Conservation (phyloP, 2,329 filamentous ascomycete genomes). For the Plenodomus lindquistii region DNA sequence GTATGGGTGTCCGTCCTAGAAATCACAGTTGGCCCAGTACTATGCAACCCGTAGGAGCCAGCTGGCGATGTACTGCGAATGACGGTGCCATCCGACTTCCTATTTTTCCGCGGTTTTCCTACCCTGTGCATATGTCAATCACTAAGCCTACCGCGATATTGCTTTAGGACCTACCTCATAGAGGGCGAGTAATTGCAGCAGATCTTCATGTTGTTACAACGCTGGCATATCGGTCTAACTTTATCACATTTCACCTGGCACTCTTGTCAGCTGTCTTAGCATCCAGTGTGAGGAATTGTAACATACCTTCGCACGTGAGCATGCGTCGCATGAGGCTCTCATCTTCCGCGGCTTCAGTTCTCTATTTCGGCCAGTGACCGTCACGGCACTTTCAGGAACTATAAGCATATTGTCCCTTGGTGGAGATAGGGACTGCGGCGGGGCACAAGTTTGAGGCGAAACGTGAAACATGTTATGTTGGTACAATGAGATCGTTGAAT, state of each 20-base stretch:
- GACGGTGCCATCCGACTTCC: conserved; percentile 41
- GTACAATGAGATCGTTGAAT: conserved; percentile 14
- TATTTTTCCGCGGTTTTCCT: conserved; percentile 44
- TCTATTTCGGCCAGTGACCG: conserved; percentile 25
- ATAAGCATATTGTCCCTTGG: conserved; percentile 29
- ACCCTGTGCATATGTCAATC: conserved; percentile 29
- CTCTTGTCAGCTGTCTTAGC: conserved; percentile 6
- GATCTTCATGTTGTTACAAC: conserved; percentile 43
- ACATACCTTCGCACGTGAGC: conserved; percentile 41
- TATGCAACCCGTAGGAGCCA: conserved; percentile 35
- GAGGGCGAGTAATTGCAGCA: conserved; percentile 47
- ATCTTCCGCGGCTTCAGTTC: conserved; percentile 42
- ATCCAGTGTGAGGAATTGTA: neutral
- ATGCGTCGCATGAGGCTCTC: conserved; percentile 44
- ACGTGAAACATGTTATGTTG: conserved; percentile 36
- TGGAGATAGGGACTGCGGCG: conserved; percentile 27
- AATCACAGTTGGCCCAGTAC: conserved; percentile 35
- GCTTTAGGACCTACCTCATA: conserved; percentile 37
- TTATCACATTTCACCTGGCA: conserved; percentile 43
- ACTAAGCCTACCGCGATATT: neutral
- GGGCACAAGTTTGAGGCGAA: conserved; percentile 27
- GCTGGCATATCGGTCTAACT: conserved; percentile 42
- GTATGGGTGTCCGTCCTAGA: conserved; percentile 35
- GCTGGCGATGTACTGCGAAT: conserved; percentile 40
- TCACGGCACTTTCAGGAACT: conserved; percentile 20